Evolutionary conservation across 2,329 filamentous ascomycete species (phyloP).

Genomic region (Aspergillus unguis): DNA sequence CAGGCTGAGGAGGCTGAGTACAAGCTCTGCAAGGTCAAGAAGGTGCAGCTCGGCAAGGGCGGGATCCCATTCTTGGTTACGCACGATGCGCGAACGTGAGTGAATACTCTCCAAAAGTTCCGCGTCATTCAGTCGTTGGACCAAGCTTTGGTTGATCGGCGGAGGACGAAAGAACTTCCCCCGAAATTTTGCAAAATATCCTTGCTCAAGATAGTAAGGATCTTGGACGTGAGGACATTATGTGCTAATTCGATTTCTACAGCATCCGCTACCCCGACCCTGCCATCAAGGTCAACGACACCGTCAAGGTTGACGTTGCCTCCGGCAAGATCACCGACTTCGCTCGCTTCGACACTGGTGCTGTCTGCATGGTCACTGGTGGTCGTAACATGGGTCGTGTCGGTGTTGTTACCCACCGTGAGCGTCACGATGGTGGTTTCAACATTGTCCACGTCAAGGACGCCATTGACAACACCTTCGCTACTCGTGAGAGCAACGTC

Average conservation of each 20-base stretch:
- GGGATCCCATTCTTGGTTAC: constrained; percentile 99
- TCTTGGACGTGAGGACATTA: constrained; percentile 18
- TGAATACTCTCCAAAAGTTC: constrained; percentile 59
- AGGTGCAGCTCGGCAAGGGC: constrained; percentile 97
- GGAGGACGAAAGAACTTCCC: constrained; percentile 35
- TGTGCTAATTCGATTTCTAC: constrained; percentile 36
- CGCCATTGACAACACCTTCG: constrained; percentile 99
- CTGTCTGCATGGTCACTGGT: constrained; percentile 97
- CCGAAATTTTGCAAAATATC: constrained; percentile 10
- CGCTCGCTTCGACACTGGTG: constrained; percentile 98
- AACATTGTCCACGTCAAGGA: constrained; percentile 99
- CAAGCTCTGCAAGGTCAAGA: constrained; percentile 99
- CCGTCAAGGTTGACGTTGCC: constrained; percentile 95
- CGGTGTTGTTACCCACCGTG: constrained; percentile 99
- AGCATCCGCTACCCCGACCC: constrained; percentile 99
- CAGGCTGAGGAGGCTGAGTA: constrained; percentile 98
- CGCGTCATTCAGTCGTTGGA: constrained; percentile 99
- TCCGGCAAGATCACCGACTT: constrained; percentile 98
- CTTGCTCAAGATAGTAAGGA: constrained; percentile 34
- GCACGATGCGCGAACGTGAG: constrained; percentile 99
- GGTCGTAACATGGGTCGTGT: constrained; percentile 99
- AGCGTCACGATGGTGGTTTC: constrained; percentile 99
- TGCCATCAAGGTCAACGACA: constrained; percentile 99
- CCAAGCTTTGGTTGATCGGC: constrained; percentile 84
- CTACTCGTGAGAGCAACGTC: constrained; percentile 98